A percentile compares a stretch with the other conserved stretches of the same genome.
Conservation (phyloP, 306 rosid species). For the Fragaria vesca region DNA sequence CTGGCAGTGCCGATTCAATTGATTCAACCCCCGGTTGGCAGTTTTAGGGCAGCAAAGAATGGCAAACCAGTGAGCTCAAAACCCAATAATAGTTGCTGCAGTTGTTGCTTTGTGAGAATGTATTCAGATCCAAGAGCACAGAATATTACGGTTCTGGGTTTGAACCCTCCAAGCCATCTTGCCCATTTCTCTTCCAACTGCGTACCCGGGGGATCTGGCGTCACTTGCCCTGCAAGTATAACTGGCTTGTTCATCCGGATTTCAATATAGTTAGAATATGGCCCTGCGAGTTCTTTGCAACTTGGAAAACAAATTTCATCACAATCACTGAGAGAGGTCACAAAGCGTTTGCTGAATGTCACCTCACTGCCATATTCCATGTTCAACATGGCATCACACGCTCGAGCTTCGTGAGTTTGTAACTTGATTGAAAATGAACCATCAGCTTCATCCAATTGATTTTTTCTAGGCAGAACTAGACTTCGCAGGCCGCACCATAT, state of each 20-base stretch:
- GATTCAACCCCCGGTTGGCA: slow-evolving; percentile 43
- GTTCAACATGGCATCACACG: background rate
- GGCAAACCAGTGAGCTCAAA: no score
- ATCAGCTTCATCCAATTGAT: no score
- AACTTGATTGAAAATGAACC: background rate
- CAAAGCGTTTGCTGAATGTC: background rate
- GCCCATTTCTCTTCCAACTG: slow-evolving; percentile 53
- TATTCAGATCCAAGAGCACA: no score
- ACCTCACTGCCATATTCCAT: background rate
- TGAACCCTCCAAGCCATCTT: slow-evolving; percentile 32
- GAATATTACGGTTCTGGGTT: no score
- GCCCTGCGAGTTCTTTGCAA: slow-evolving; percentile 66
- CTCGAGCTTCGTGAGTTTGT: background rate
- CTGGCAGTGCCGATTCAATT: slow-evolving; percentile 48
- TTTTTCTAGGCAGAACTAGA: no score
- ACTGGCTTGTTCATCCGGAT: slow-evolving; percentile 37
- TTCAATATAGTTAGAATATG: slow-evolving; percentile 40
- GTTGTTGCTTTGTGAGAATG: no score
- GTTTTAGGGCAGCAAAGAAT: slow-evolving; percentile 45
- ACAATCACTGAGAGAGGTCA: slow-evolving; percentile 20
- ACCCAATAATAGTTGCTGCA: no score
- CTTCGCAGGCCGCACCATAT: background rate
- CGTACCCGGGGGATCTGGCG: slow-evolving; percentile 31
- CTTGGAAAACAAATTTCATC: slow-evolving; percentile 55
- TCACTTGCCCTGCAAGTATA: slow-evolving; percentile 52